Base-by-base conservation (phyloP, 805 yeast genomes). In the Tetrapisispora pingtungensis region DNA sequence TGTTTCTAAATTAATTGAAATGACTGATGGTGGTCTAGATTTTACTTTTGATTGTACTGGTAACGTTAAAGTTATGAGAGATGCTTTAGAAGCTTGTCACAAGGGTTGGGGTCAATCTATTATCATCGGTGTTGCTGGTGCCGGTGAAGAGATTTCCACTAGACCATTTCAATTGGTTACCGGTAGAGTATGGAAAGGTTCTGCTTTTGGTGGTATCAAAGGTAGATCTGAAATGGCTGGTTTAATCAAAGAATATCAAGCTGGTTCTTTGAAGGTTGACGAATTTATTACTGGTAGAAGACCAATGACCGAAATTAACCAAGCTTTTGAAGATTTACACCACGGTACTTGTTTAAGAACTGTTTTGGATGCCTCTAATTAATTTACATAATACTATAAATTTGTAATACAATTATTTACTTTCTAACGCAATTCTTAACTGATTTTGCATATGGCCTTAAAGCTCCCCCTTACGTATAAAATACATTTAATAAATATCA, bases 201-300 rank as follows among this genome's bases (percentile, higher is more conserved):
- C 95, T 61, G 99, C 99, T n/a, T 93, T 87, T 57, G 99, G 99
- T 59, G 98, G 97, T 66, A 88, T 93, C 62, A 93, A 93, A 71
- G 97, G 98, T 63, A 84, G 97, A 73, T 64, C 96, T 34, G 96
- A 93, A 72, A 77, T 93, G 72, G 97, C 95, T 41, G 86, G 80
- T 18, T 74, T 89, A 46, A 95, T 93, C 46, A 81, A 86, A 47
- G 89, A 84, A 64, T 90, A 90, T 68, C 67, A 84, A 72, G 67
- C 69, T 36, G 96, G 96, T 54, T 73, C 71, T 53, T 72, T 90
- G 62, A 85, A 82, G 73, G 95, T 90, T 51, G 96, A 88, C 60
- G 96, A 93, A 65, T 93, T 87, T 68, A 84, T 93, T 59, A 93
- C 98, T 27, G 95, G 88, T 72, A 80, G 85, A 68, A 90, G 80